These are phyloP conservation scores for Sporothrix phasma DNA, from an alignment of 2,329 filamentous ascomycete species.

Conservation along the genomic window DNA sequence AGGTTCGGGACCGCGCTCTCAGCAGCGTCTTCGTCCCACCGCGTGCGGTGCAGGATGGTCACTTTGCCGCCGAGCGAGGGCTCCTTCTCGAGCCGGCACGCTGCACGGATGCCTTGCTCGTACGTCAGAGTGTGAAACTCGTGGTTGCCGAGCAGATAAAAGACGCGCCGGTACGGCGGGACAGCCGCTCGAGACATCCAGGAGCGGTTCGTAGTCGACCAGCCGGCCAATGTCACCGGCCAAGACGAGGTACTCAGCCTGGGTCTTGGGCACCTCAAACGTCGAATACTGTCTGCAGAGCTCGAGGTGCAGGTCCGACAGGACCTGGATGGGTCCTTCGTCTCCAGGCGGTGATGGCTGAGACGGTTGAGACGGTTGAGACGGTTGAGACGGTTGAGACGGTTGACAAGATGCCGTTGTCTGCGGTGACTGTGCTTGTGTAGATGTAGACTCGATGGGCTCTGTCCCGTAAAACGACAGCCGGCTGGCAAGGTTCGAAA, in stretches of 20 bases:
- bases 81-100: constrained; percentile 7
- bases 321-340: constrained; percentile 31
- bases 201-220: constrained; percentile 28
- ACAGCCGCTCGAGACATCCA: constrained; percentile 40
- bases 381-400: no score
- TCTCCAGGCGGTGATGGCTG: neutral
- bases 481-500: neutral
- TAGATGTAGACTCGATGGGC: neutral
- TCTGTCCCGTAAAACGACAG: neutral
- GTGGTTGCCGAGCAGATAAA: constrained; percentile 47
- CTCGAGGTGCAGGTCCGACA: constrained; percentile 50
- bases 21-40: neutral
- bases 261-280: constrained; percentile 22
- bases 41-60: neutral
- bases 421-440: no score
- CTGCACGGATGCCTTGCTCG: neutral
- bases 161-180: constrained; percentile 35
- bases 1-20: constrained; percentile 4
- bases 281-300: constrained; percentile 14
- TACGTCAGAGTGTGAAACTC: constrained; percentile 34
- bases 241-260: constrained; percentile 40
- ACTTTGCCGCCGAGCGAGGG: neutral
- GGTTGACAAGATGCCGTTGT: neutral
- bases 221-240: constrained; percentile 48
- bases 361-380: no score